phyloP scores from a whole-genome alignment of 2,329 filamentous ascomycete genomes.

The Aureobasidium subglaciale region DNA sequence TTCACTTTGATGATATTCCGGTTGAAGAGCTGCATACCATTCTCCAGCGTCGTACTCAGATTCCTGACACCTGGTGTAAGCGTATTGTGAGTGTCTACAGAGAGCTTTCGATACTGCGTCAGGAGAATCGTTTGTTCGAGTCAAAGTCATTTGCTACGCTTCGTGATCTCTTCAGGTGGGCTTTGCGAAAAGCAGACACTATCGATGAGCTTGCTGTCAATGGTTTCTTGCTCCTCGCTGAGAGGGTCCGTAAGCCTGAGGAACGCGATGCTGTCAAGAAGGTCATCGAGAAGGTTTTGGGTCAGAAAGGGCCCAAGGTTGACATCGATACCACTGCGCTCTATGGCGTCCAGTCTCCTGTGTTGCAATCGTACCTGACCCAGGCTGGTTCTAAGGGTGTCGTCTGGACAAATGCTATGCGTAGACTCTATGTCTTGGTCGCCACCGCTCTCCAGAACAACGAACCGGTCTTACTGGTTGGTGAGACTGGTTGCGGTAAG shows the following conservation, averaged over 20 bases:
- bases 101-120: slow-evolving; percentile 80
- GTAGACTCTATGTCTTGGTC: slow-evolving; percentile 83
- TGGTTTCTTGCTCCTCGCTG: slow-evolving; percentile 92
- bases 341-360: slow-evolving; percentile 50
- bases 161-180: slow-evolving; percentile 94
- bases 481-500: slow-evolving; percentile 96
- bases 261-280: slow-evolving; percentile 78
- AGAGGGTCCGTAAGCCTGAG: slow-evolving; percentile 85
- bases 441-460: slow-evolving; percentile 78
- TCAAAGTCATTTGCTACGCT: slow-evolving; percentile 96
- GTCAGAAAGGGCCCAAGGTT: slow-evolving; percentile 49
- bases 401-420: slow-evolving; percentile 95
- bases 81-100: slow-evolving; percentile 91
- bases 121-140: slow-evolving; percentile 87
- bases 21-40: slow-evolving; percentile 91
- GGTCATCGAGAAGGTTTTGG: slow-evolving; percentile 87
- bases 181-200: slow-evolving; percentile 73
- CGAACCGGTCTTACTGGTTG: slow-evolving; percentile 88
- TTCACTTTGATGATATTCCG: slow-evolving; percentile 97
- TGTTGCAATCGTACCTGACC: slow-evolving; percentile 28
- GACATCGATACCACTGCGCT: slow-evolving; percentile 66
- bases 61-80: slow-evolving; percentile 83
- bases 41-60: slow-evolving; percentile 77
- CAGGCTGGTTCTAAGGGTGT: slow-evolving; percentile 54
- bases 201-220: slow-evolving; percentile 84